Base-by-base conservation (phyloP, 495 filamentous ascomycete genomes). In the Chaetomium fimeti region DNA sequence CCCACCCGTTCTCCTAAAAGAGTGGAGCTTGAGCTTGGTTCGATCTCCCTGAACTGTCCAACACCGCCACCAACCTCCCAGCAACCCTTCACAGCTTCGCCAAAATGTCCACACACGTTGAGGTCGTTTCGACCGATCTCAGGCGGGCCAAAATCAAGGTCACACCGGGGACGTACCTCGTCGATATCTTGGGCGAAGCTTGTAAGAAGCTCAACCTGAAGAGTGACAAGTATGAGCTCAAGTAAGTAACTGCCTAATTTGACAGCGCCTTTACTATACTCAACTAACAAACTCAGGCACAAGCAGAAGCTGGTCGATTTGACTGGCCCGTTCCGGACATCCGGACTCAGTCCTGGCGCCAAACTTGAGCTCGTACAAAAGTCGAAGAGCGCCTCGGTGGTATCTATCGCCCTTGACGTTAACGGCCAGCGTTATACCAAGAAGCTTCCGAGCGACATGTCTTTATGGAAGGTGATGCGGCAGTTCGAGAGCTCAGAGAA, bases 301-400 rank as follows among this genome's bases (percentile, higher is more conserved):
- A 92, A 90, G 72, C 87, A 90, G 68, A 95, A 93, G 71, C 81
- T 85, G 32, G 76, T 98, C 15, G 91, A 97, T 71, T 82, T 98
- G 11, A 93, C 92, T 15, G 84, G 89, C 20, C 87, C 88, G 40
- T 89, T 91, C 74, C 89, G 93, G n/a, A 88, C 93, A 38, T 90
- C 93, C 1, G 92, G 92, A 60, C 86, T 98, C 13, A 81, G 81
- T 7, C 84, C 91, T 18, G 94, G 94, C 32, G 93, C 94, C 28
- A 96, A 95, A 68, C 83, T 98, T 24, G 92, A 98, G 68, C 89
- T 98, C 53, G 88, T 96, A n/a, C 85, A 88, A 64, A 83, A 86
- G 59, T 93, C 91, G 32, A 88, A 86, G 54, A 92, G 91, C 0
- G 89, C 93, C 2, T 87, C 91, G 13, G 87, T 90, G 36, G 87